Conservation (phyloP, 2,329 filamentous ascomycete species). For the Claviceps spartinae region DNA sequence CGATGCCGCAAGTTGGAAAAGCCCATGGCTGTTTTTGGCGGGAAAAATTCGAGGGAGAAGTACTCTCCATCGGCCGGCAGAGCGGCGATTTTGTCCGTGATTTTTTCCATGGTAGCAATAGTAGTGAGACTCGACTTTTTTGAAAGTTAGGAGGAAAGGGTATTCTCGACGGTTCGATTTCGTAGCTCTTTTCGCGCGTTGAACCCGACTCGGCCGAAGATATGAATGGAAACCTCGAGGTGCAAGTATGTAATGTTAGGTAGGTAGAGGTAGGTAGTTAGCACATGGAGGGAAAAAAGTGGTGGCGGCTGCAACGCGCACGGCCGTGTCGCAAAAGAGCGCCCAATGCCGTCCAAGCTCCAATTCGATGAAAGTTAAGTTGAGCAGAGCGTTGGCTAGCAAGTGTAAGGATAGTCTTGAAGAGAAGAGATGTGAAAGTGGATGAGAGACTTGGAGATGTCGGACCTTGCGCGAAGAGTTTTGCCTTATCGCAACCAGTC, state of each 20-base stretch:
- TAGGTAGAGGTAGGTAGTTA: not conserved
- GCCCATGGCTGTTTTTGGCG: slow-evolving; percentile 91
- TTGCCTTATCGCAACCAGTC: not conserved
- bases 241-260: too few relatives aligned
- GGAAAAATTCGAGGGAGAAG: slow-evolving; percentile 98
- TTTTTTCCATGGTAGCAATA: slow-evolving; percentile 55
- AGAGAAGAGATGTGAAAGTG: not conserved
- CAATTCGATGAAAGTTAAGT: too few relatives aligned
- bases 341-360: too few relatives aligned
- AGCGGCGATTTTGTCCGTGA: slow-evolving; percentile 89
- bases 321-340: not conserved
- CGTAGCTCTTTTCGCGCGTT: not conserved
- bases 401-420: not conserved
- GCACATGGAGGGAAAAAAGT: not conserved
- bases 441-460: not conserved
- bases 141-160: not conserved
- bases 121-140: not conserved
- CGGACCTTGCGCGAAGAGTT: not conserved
- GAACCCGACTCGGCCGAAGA: not conserved
- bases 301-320: not conserved
- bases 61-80: slow-evolving; percentile 70
- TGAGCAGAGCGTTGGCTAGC: too few relatives aligned
- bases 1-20: slow-evolving; percentile 88
- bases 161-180: not conserved
- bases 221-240: too few relatives aligned